Evolutionary conservation across 2,329 filamentous ascomycete species (phyloP), one percentile per base, ranked within the genome.

Genomic region (Alternaria gansuensis): DNA sequence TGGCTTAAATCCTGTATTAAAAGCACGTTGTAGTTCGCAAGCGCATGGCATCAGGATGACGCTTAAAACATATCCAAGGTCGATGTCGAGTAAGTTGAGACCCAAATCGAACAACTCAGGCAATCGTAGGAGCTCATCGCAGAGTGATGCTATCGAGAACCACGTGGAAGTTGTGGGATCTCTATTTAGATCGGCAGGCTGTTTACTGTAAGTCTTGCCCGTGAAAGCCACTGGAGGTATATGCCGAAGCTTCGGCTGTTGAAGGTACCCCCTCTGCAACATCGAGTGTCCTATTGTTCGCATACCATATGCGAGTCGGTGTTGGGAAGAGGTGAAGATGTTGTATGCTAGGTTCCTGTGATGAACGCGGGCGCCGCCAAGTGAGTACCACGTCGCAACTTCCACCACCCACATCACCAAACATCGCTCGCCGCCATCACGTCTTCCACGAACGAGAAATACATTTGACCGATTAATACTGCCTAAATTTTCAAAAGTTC

Each of bases 401-500:
- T 41, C 39, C 11, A 6, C 37, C 11, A 41, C 39, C 26, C 11
- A 41, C 21, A 11, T 40, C 37, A 37, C 6, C 34, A 21, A 17
- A 3, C 34, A 9, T 37, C 34, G 17, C 34, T 37, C 14, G 5
- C n/a, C n/a, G 3, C n/a, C 17, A 13, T 31, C 17, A 45, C 28
- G n/a, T 13, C 4, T 13, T 17, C 26, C 9, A 45, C 7, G 6
- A 3, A 45, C 0, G n/a, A 9, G n/a, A 9, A 13, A 4, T 10
- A 21, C 3, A 21, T 10, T 13, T 5, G 2, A 11, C 0, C 34
- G 44, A 48, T 48, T 7, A 24, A 17, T 3, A 39, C 37, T 28
- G n/a, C 23, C 21, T 50, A 33, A 14, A 39, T 50, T 39, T 26
- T 14, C 14, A 39, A 39, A 39, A 33, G 48, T 33, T 50, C 23